These are phyloP conservation scores for Phytophthora cryptogea DNA, from an alignment of 352 stramenopile species.

Conservation along the genomic window DNA sequence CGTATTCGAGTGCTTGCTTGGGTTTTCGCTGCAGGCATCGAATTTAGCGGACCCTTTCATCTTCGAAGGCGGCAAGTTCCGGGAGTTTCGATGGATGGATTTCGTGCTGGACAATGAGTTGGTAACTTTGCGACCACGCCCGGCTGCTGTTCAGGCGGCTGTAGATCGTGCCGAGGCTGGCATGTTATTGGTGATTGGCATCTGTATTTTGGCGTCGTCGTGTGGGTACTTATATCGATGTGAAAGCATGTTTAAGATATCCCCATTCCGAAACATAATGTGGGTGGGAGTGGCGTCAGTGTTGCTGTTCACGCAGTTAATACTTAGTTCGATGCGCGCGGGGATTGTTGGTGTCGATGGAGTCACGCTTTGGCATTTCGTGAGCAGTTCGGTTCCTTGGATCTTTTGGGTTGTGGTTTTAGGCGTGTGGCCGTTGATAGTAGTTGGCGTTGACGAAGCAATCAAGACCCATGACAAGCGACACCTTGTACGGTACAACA, in stretches of 20 bases:
- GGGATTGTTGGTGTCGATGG: constrained; percentile 54
- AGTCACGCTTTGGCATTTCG: constrained; percentile 55
- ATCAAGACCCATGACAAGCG: constrained; percentile 78
- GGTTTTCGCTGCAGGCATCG: constrained; percentile 61
- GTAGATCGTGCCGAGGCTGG: constrained; percentile 76
- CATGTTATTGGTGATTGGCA: constrained; percentile 70
- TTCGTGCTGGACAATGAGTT: constrained; percentile 61
- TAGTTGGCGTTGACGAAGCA: constrained; percentile 64
- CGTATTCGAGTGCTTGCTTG: constrained; percentile 73
- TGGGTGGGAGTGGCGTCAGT: constrained; percentile 50
- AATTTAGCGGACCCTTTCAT: constrained; percentile 11
- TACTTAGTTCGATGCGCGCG: constrained; percentile 47
- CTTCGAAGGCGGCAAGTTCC: constrained; percentile 28
- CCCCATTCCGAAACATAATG: constrained; percentile 72
- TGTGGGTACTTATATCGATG: constrained; percentile 78
- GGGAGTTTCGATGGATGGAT: constrained; percentile 58
- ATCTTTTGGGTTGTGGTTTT: constrained; percentile 57
- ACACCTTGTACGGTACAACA: constrained; percentile 82
- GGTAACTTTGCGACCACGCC: constrained; percentile 52
- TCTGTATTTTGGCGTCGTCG: constrained; percentile 74
- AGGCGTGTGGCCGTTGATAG: constrained; percentile 63
- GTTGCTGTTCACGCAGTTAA: constrained; percentile 55
- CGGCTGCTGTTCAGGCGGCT: constrained; percentile 50
- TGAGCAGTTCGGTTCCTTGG: constrained; percentile 56
- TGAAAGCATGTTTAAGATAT: constrained; percentile 70